Evolutionary conservation across 2,329 filamentous ascomycete species (phyloP).

Genomic region (Fusarium lateritium): DNA sequence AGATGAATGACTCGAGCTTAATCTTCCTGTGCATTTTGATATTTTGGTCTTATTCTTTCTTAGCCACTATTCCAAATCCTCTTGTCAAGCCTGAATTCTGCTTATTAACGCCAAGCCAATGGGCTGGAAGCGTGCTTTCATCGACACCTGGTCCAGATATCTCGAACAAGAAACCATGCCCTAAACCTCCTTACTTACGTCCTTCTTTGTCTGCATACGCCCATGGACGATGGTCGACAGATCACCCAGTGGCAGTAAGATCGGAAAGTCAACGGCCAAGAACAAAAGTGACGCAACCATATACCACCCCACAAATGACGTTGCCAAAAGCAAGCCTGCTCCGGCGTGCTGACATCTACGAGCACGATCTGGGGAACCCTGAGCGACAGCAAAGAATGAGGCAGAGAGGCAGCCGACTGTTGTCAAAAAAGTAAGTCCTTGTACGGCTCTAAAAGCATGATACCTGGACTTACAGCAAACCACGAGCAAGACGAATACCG

Average conservation of each 20-base stretch:
- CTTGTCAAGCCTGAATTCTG: too few species aligned
- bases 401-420: slow-evolving; percentile 49
- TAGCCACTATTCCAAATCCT: too few species aligned
- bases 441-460: rapidly evolving
- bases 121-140: too few species aligned
- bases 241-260: slow-evolving; percentile 65
- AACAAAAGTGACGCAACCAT: slow-evolving; percentile 65
- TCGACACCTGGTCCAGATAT: background rate
- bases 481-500: slow-evolving; percentile 72
- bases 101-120: too few species aligned
- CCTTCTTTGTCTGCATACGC: slow-evolving; percentile 9
- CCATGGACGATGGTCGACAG: slow-evolving; percentile 60
- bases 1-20: too few species aligned
- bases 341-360: slow-evolving; percentile 49
- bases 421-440: background rate
- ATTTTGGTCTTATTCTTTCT: too few species aligned
- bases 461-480: slow-evolving; percentile 47
- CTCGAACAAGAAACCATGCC: background rate
- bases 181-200: slow-evolving; percentile 24
- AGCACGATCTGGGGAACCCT: slow-evolving; percentile 34
- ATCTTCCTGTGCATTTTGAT: too few species aligned
- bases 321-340: slow-evolving; percentile 44
- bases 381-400: slow-evolving; percentile 50
- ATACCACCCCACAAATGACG: slow-evolving; percentile 62
- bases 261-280: slow-evolving; percentile 66